These are phyloP conservation scores for Achaetomium macrosporum DNA, from an alignment of 2,329 filamentous ascomycete species.

Conservation along the genomic window DNA sequence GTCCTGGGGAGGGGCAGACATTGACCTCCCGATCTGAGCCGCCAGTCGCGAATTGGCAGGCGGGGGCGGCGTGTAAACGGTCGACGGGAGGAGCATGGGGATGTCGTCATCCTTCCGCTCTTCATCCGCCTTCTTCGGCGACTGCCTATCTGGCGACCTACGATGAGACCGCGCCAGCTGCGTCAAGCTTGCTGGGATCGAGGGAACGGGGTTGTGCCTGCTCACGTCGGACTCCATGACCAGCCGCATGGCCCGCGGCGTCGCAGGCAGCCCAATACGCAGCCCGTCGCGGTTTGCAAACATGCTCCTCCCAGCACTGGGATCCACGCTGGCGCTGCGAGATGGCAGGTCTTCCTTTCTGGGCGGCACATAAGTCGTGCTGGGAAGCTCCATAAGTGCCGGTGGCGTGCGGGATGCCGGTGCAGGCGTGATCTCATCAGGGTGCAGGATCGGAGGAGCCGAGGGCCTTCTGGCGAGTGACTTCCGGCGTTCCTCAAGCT, in stretches of 20 bases:
- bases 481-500: constrained; percentile 80
- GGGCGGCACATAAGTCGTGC: constrained; percentile 35
- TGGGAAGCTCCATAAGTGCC: constrained; percentile 38
- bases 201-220: constrained; percentile 46
- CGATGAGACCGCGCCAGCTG: constrained; percentile 30
- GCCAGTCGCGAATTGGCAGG: constrained; percentile 28
- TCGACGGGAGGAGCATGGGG: constrained; percentile 46
- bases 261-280: constrained; percentile 77
- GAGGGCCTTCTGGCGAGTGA: constrained; percentile 77
- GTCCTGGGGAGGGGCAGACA: constrained; percentile 55
- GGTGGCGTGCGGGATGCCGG: constrained; percentile 23
- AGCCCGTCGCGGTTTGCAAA: constrained; percentile 40
- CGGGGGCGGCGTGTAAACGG: constrained; percentile 52
- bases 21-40: constrained; percentile 49
- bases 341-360: constrained; percentile 41
- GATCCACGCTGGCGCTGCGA: constrained; percentile 62
- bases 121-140: constrained; percentile 26
- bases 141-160: constrained; percentile 20
- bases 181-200: constrained; percentile 44
- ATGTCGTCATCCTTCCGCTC: constrained; percentile 27
- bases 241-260: constrained; percentile 84
- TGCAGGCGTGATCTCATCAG: constrained; percentile 48
- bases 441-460: constrained; percentile 73
- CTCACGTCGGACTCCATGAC: constrained; percentile 57
- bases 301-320: constrained; percentile 45